A percentile compares a stretch with the other conserved stretches of the same genome.
phyloP scores from a whole-genome alignment of 192 early-diverging fungal species.

The Thamnidium elegans region DNA sequence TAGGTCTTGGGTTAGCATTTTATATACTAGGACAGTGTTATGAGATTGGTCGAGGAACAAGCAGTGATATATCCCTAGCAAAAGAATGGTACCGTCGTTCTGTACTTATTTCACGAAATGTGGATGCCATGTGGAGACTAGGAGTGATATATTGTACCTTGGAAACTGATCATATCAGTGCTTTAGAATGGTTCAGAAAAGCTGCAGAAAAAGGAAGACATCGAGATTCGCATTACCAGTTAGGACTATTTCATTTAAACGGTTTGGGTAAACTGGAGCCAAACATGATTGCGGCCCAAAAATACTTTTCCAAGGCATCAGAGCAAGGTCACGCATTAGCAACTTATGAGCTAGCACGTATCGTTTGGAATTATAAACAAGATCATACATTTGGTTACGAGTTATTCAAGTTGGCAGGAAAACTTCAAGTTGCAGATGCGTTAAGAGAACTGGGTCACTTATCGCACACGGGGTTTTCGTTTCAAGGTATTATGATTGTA shows the following conservation, averaged over 20 bases:
- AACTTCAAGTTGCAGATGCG: conserved; percentile 22
- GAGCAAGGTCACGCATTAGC: conserved; percentile 24
- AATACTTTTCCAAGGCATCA: conserved; percentile 20
- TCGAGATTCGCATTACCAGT: conserved; percentile 18
- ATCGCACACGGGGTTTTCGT: conserved; percentile 24
- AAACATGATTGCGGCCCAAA: conserved; percentile 18
- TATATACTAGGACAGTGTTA: conserved; percentile 30
- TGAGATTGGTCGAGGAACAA: conserved; percentile 26
- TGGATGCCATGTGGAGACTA: conserved; percentile 20
- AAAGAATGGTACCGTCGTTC: conserved; percentile 23
- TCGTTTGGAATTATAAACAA: conserved; percentile 16
- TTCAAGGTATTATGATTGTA: conserved; percentile 15
- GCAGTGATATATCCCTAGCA: conserved; percentile 12
- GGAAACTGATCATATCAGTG: conserved; percentile 1
- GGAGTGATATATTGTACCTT: conserved; percentile 4
- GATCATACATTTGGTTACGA: conserved; percentile 8
- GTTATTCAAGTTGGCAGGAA: conserved; percentile 20
- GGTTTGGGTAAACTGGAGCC: conserved; percentile 20
- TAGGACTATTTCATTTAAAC: conserved; percentile 27
- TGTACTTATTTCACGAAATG: neutral
- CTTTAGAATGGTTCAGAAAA: conserved; percentile 29
- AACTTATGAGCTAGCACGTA: conserved; percentile 18
- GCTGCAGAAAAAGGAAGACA: conserved; percentile 23
- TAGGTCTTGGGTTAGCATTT: conserved; percentile 20
- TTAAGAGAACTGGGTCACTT: conserved; percentile 17